These are phyloP conservation scores for Pyrus communis DNA, from an alignment of 306 rosid genomes.

Conservation along the genomic window DNA sequence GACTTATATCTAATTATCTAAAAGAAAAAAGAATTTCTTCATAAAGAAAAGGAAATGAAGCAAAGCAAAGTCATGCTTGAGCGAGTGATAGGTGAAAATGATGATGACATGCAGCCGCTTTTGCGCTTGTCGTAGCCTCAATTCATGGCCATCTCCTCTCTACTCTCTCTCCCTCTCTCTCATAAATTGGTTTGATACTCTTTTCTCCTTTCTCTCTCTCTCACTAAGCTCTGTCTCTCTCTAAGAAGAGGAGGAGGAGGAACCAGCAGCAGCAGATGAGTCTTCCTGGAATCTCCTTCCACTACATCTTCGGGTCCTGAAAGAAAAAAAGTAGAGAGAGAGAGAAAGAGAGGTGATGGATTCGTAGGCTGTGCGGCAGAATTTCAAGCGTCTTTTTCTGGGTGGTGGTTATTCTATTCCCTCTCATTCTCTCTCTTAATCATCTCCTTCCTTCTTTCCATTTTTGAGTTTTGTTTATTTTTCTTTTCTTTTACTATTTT, in stretches of 20 bases:
- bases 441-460: background rate
- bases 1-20: too few relatives aligned
- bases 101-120: conserved; percentile 43
- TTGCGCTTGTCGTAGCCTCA: conserved; percentile 3
- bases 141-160: background rate
- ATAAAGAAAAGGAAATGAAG: background rate
- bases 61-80: background rate
- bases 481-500: background rate
- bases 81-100: background rate
- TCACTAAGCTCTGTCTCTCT: background rate
- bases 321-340: background rate
- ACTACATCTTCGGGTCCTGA: conserved; percentile 13
- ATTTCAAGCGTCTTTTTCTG: conserved; percentile 38
- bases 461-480: background rate
- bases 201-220: background rate
- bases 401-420: conserved; percentile 51
- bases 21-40: too few relatives aligned
- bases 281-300: conserved; percentile 40
- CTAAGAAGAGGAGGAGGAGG: background rate
- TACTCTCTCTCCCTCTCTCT: background rate
- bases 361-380: conserved; percentile 37
- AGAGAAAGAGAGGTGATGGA: conserved; percentile 30
- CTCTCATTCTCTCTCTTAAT: conserved; percentile 18
- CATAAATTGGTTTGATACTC: background rate
- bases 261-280: conserved; percentile 4